A percentile compares a stretch with the other conserved stretches of the same genome.
Evolutionary conservation across 1,284 basidiomycete genomes (phyloP).

Genomic region (Marasmius sp.): DNA sequence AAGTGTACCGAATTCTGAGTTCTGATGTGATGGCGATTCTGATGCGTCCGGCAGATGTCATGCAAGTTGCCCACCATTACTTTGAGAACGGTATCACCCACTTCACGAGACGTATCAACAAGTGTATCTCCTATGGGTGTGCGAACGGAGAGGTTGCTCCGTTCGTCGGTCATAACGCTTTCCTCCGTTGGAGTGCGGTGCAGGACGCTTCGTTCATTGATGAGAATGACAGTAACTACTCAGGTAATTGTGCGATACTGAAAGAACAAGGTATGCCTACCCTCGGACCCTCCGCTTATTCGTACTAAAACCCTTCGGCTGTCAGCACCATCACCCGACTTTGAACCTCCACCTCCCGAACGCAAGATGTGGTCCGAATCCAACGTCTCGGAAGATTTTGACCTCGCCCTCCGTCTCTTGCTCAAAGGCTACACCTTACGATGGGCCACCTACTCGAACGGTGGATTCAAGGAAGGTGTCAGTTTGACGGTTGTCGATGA

Average conservation of each 20-base stretch:
- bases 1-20: conserved; percentile 17
- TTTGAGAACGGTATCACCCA: conserved; percentile 85
- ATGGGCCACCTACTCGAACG: conserved; percentile 81
- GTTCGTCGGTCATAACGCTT: conserved; percentile 89
- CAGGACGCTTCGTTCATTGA: conserved; percentile 80
- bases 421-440: conserved; percentile 73
- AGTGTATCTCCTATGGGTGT: conserved; percentile 36
- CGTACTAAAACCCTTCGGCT: background rate
- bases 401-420: conserved; percentile 56
- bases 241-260: background rate
- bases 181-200: conserved; percentile 81
- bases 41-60: conserved; percentile 24
- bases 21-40: background rate
- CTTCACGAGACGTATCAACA: conserved; percentile 72
- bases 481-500: conserved; percentile 78
- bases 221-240: conserved; percentile 46
- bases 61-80: conserved; percentile 80
- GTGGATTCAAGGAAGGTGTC: conserved; percentile 85
- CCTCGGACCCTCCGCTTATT: background rate
- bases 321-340: background rate
- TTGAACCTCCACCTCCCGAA: conserved; percentile 5
- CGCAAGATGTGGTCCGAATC: conserved; percentile 83
- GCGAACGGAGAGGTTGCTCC: conserved; percentile 53
- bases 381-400: conserved; percentile 85
- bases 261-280: conserved; percentile 1